phyloP scores from a whole-genome alignment of 1,139 yeast species.

The Yamadazyma friedrichii region DNA sequence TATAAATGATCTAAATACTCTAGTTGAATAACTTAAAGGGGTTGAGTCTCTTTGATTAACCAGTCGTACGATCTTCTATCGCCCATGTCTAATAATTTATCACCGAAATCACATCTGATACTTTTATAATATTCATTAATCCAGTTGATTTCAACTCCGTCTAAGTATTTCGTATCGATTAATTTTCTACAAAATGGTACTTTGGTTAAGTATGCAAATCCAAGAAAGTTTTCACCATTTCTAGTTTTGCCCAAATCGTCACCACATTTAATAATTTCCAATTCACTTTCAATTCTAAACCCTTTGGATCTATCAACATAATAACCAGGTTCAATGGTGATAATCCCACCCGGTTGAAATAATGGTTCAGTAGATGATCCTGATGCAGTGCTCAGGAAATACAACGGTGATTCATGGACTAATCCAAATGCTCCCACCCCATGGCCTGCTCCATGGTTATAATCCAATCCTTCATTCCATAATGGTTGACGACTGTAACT shows the following conservation, averaged over 20 bases:
- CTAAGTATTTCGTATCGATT: constrained; percentile 39
- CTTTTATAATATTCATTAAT: constrained; percentile 45
- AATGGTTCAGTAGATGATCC: constrained; percentile 33
- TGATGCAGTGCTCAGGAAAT: constrained; percentile 37
- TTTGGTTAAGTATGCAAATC: constrained; percentile 50
- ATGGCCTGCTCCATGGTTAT: constrained; percentile 61
- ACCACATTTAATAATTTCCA: constrained; percentile 39
- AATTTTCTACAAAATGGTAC: constrained; percentile 53
- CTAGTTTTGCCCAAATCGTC: constrained; percentile 34
- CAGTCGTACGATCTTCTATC: constrained; percentile 39
- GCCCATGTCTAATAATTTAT: constrained; percentile 35
- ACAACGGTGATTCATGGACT: constrained; percentile 58
- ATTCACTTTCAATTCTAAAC: constrained; percentile 53
- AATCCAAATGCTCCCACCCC: constrained; percentile 58
- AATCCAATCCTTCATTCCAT: constrained; percentile 53
- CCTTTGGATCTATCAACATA: constrained; percentile 54
- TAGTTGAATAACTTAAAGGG: constrained; percentile 18
- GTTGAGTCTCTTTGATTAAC: constrained; percentile 38
- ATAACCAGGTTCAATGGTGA: constrained; percentile 59
- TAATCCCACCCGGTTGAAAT: constrained; percentile 47
- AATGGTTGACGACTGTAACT: constrained; percentile 51
- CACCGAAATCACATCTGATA: constrained; percentile 36
- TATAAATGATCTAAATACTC: too few species aligned
- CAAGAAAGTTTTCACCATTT: constrained; percentile 33
- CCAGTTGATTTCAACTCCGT: constrained; percentile 48